phyloP scores from a whole-genome alignment of 208 protist genomes.

The Vickermania spadyakhi region DNA sequence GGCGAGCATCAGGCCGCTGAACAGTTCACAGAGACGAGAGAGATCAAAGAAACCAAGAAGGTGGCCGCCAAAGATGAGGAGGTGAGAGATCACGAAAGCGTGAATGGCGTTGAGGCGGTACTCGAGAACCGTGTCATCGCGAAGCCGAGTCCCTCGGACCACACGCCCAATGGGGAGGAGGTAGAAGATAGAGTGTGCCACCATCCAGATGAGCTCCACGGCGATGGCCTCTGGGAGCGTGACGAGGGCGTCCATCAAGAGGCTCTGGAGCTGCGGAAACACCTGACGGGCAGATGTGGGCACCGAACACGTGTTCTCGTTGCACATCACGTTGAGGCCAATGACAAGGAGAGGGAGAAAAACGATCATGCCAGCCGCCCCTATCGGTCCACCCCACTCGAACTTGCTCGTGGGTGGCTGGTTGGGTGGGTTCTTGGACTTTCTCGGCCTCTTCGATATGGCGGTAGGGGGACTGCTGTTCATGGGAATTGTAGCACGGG shows the following conservation, averaged over 20 bases:
- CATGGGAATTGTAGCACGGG: too few species aligned
- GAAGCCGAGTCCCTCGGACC: constrained; percentile 47
- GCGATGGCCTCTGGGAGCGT: constrained; percentile 35
- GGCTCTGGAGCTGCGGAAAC: constrained; percentile 4
- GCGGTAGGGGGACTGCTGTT: too few species aligned
- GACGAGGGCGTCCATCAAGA: constrained; percentile 17
- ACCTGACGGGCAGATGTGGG: constrained; percentile 6
- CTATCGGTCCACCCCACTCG: constrained; percentile 74
- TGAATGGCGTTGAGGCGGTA: constrained; percentile 84
- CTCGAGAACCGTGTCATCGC: constrained; percentile 44
- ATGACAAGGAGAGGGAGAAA: constrained; percentile 53
- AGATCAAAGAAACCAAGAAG: constrained; percentile 31
- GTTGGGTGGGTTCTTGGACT: constrained; percentile 5
- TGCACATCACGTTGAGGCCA: constrained; percentile 48
- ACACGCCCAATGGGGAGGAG: constrained; percentile 46
- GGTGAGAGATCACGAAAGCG: constrained; percentile 56
- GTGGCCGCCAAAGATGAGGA: constrained; percentile 32
- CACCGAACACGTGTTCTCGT: constrained; percentile 17
- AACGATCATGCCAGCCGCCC: constrained; percentile 35
- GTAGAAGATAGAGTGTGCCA: constrained; percentile 59
- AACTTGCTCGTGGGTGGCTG: constrained; percentile 52
- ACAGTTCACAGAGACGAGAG: constrained; percentile 39
- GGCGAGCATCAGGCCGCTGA: constrained; percentile 56
- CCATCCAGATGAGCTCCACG: constrained; percentile 55
- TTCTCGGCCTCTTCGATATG: too few species aligned